Conservation (phyloP, 805 yeast genomes). For the Candida xiaguanensis region DNA sequence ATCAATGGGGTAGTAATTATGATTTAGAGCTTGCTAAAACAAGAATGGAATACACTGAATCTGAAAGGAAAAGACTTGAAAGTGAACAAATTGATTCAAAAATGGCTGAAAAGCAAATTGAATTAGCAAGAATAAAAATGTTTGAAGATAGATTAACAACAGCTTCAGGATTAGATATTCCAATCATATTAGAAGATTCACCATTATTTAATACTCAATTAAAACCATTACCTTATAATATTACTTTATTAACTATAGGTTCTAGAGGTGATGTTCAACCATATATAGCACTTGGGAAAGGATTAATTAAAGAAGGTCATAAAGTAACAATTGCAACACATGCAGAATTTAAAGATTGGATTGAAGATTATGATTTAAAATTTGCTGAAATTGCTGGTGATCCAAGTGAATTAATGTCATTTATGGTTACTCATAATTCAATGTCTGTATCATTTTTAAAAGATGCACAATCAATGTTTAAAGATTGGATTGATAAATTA, state of each 20-base stretch:
- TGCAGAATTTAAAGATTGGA: conserved; percentile 74
- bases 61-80: conserved; percentile 3
- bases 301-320: conserved; percentile 78
- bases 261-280: conserved; percentile 98
- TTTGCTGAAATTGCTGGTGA: conserved; percentile 84
- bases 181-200: conserved; percentile 64
- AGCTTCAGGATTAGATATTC: conserved; percentile 61
- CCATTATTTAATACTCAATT: conserved; percentile 50
- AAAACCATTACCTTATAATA: conserved; percentile 52
- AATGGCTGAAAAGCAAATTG: conserved; percentile 27
- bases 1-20: conserved; percentile 23
- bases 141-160: conserved; percentile 64
- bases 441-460: conserved; percentile 77
- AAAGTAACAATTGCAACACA: conserved; percentile 83
- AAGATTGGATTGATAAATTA: conserved; percentile 78
- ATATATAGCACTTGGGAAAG: conserved; percentile 84
- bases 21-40: conserved; percentile 15
- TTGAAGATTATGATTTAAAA: conserved; percentile 58
- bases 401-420: conserved; percentile 85
- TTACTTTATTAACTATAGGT: conserved; percentile 83
- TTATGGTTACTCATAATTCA: conserved; percentile 89
- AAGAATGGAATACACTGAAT: conserved; percentile 10
- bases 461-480: conserved; percentile 78
- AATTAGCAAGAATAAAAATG: conserved; percentile 58
- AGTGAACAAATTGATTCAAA: conserved; percentile 2